Conservation (phyloP, 2,329 filamentous ascomycete species). For the Plenodomus tracheiphilus region DNA sequence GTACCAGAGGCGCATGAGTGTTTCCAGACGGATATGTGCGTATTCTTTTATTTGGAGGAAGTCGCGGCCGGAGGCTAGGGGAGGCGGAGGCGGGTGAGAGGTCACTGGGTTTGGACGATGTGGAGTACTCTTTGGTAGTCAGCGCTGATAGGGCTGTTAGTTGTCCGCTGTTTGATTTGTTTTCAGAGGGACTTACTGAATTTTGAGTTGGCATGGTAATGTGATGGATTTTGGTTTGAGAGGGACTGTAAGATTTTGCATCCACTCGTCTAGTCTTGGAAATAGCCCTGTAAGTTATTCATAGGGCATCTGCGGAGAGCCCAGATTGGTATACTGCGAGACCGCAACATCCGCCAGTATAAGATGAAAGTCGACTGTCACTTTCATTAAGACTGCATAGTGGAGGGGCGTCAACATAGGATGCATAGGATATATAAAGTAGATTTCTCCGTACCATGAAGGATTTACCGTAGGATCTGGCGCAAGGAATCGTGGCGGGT, state of each 20-base stretch:
- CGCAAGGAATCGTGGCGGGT: slow-evolving; percentile 5
- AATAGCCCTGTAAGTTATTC: not conserved
- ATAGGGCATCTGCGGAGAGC: not conserved
- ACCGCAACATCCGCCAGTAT: not conserved
- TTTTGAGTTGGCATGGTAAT: not conserved
- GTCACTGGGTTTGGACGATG: not conserved
- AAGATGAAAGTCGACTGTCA: not conserved
- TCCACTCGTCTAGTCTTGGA: not conserved
- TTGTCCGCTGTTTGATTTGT: not conserved
- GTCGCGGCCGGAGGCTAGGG: not conserved
- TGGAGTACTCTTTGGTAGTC: not conserved
- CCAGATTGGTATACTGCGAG: not conserved
- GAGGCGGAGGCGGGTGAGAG: too few relatives aligned
- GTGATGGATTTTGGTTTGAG: not conserved
- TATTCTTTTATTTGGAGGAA: not conserved
- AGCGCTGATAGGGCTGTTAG: not conserved
- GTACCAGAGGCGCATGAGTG: not conserved
- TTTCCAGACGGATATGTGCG: not conserved
- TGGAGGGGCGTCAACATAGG: not conserved
- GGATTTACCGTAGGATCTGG: slow-evolving; percentile 1
- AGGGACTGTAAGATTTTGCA: not conserved
- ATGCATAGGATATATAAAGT: not conserved
- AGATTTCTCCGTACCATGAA: slow-evolving; percentile 18
- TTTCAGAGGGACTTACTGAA: not conserved
- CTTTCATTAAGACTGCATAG: not conserved